Percentiles rank a stretch among this genome's conserved stretches.
These are phyloP conservation scores for Schizochytrium sp. DNA, from an alignment of 108 stramenopile genomes.

Conservation along the genomic window DNA sequence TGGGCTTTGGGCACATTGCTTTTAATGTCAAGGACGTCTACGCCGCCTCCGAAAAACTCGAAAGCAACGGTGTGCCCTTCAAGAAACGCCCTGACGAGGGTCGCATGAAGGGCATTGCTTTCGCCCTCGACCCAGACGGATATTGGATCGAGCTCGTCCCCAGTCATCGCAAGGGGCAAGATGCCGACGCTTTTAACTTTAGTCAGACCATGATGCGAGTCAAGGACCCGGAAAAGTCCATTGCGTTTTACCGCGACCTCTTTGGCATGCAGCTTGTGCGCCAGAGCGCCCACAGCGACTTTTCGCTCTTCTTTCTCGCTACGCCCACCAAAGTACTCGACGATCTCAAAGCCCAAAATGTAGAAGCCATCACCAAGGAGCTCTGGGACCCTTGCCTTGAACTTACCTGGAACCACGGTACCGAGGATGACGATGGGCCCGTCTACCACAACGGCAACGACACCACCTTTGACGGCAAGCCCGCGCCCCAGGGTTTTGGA, in stretches of 20 bases:
- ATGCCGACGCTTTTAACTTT: constrained; percentile 51
- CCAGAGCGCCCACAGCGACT: constrained; percentile 45
- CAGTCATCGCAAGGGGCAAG: constrained; percentile 36
- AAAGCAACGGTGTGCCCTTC: constrained; percentile 69
- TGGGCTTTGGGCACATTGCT: constrained; percentile 95
- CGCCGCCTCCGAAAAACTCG: constrained; percentile 36
- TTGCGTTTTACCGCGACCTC: constrained; percentile 71
- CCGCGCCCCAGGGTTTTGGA: constrained; percentile 63
- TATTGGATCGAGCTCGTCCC: constrained; percentile 33
- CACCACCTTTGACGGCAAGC: not conserved
- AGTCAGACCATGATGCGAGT: constrained; percentile 94
- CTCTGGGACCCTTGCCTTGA: constrained; percentile 46
- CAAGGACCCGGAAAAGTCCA: constrained; percentile 72
- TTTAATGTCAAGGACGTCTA: constrained; percentile 90
- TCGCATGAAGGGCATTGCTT: constrained; percentile 26
- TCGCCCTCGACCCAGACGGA: constrained; percentile 29
- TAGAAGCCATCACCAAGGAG: not conserved
- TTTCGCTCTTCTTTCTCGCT: constrained; percentile 87
- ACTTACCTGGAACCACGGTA: constrained; percentile 82
- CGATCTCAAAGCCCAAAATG: not conserved
- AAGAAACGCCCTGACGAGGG: constrained; percentile 91
- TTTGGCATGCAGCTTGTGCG: constrained; percentile 64
- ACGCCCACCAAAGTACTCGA: constrained; percentile 17
- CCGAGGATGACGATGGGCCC: constrained; percentile 54
- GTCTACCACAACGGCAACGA: constrained; percentile 75